These are phyloP conservation scores for Penicillium sp. DNA, from an alignment of 2,329 filamentous ascomycete species.

Conservation along the genomic window DNA sequence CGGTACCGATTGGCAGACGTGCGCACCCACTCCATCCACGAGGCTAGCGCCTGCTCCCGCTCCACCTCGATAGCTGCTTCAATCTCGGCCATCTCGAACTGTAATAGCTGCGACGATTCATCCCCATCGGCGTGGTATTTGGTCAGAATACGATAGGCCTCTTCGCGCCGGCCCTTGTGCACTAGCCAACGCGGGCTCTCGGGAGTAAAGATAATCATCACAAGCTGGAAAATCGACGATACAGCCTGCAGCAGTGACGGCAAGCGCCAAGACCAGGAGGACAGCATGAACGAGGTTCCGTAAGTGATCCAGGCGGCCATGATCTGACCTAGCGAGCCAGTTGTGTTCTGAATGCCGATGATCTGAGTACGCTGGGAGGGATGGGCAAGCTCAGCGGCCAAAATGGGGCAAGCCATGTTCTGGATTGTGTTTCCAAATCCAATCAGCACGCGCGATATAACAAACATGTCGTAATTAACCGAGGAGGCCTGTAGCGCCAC, in stretches of 20 bases:
- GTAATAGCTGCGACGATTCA: constrained; percentile 10
- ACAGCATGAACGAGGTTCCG: constrained; percentile 30
- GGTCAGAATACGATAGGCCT: constrained; percentile 19
- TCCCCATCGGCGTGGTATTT: constrained; percentile 17
- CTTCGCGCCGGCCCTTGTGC: constrained; percentile 17
- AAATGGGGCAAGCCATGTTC: constrained; percentile 19
- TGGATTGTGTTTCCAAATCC: constrained; percentile 25
- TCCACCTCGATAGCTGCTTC: constrained; percentile 20
- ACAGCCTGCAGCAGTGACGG: constrained; percentile 63
- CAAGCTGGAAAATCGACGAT: constrained; percentile 46
- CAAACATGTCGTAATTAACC: constrained; percentile 25
- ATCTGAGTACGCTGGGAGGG: constrained; percentile 20
- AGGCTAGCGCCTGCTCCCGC: constrained; percentile 4
- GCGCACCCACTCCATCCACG: constrained; percentile 14
- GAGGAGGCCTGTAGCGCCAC: constrained; percentile 22
- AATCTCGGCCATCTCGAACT: constrained; percentile 30
- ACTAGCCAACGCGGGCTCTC: constrained; percentile 12
- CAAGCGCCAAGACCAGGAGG: constrained; percentile 57
- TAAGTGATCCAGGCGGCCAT: constrained; percentile 30
- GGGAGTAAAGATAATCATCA: constrained; percentile 45
- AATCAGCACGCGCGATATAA: constrained; percentile 23
- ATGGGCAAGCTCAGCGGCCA: constrained; percentile 27
- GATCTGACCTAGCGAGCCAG: constrained; percentile 22
- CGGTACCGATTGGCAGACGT: constrained; percentile 54
- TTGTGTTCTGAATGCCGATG: constrained; percentile 2